phyloP scores from a whole-genome alignment of 169 alveolate species.

The Cardiosporidium cionae region DNA sequence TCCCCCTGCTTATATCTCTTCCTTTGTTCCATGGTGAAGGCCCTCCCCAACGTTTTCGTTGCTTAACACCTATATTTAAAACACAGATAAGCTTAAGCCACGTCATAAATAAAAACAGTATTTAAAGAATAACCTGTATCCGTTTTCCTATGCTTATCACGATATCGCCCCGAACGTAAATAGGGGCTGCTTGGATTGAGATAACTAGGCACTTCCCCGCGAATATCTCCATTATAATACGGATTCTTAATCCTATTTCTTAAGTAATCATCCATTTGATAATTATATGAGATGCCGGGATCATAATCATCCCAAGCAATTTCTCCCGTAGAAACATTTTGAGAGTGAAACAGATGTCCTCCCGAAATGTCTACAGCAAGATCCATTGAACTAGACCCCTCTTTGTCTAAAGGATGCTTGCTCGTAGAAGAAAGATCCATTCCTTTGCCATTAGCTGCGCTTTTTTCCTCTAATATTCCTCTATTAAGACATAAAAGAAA shows the following conservation, averaged over 20 bases:
- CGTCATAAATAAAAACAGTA: neutral
- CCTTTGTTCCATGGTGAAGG: slow-evolving; percentile 6
- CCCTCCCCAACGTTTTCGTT: slow-evolving; percentile 16
- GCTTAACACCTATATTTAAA: slow-evolving; percentile 8
- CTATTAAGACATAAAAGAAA: too few species aligned
- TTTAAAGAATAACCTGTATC: slow-evolving; percentile 3
- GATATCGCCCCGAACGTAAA: slow-evolving; percentile 3
- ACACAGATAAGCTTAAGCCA: neutral
- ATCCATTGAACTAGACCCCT: too few species aligned
- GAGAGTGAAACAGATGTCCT: too few species aligned
- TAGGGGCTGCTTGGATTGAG: slow-evolving; percentile 4
- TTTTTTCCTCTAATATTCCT: too few species aligned
- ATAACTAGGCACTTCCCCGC: neutral
- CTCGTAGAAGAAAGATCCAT: too few species aligned
- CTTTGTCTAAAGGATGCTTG: too few species aligned
- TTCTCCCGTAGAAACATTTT: too few species aligned
- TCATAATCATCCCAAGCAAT: neutral
- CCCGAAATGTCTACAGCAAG: too few species aligned
- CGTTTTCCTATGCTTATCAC: neutral
- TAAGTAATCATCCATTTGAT: neutral
- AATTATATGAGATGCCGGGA: neutral
- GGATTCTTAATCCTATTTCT: neutral
- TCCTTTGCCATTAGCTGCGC: too few species aligned
- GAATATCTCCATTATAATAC: neutral
- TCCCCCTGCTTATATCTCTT: slow-evolving; percentile 60